These are phyloP conservation scores for Pestalotiopsis fici DNA, from an alignment of 2,329 filamentous ascomycete species.

Conservation along the genomic window DNA sequence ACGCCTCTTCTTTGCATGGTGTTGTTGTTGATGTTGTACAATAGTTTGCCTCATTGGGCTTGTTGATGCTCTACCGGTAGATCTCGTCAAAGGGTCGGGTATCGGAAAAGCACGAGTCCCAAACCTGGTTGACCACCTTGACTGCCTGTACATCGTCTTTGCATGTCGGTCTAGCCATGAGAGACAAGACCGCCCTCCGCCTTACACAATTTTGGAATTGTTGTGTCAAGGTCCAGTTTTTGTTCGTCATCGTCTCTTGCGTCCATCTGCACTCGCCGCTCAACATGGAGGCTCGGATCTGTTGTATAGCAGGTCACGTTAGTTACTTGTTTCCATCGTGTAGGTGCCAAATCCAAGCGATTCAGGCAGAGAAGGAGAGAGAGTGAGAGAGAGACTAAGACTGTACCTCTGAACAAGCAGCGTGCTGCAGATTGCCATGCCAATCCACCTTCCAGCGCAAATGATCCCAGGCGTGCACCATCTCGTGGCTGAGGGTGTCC, in stretches of 20 bases:
- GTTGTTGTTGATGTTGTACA: slow-evolving; percentile 9
- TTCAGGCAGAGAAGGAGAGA: neutral
- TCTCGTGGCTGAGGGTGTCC: slow-evolving; percentile 93
- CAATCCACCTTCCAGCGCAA: slow-evolving; percentile 89
- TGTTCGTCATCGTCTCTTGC: slow-evolving; percentile 80
- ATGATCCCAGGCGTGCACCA: slow-evolving; percentile 97
- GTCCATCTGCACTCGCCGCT: slow-evolving; percentile 93
- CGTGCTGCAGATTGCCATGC: slow-evolving; percentile 75
- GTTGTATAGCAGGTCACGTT: slow-evolving; percentile 6
- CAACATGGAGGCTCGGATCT: slow-evolving; percentile 91
- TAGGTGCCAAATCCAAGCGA: neutral
- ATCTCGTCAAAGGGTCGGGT: slow-evolving; percentile 97
- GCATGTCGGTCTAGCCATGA: slow-evolving; percentile 76
- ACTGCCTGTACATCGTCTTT: slow-evolving; percentile 84
- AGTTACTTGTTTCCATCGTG: neutral
- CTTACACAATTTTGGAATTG: slow-evolving; percentile 94
- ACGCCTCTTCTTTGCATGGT: slow-evolving; percentile 4
- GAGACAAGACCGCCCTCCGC: slow-evolving; percentile 75
- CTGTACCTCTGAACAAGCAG: slow-evolving; percentile 86
- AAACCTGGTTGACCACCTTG: slow-evolving; percentile 94
- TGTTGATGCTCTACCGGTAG: slow-evolving; percentile 63
- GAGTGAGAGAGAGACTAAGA: slow-evolving; percentile 17
- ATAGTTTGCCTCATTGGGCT: neutral
- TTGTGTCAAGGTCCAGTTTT: slow-evolving; percentile 86
- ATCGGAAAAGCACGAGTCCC: slow-evolving; percentile 94